Percentiles rank a stretch among this genome's conserved stretches.
These are phyloP conservation scores for Cladosporium sp. DNA, from an alignment of 2,329 filamentous ascomycete genomes.

Conservation along the genomic window DNA sequence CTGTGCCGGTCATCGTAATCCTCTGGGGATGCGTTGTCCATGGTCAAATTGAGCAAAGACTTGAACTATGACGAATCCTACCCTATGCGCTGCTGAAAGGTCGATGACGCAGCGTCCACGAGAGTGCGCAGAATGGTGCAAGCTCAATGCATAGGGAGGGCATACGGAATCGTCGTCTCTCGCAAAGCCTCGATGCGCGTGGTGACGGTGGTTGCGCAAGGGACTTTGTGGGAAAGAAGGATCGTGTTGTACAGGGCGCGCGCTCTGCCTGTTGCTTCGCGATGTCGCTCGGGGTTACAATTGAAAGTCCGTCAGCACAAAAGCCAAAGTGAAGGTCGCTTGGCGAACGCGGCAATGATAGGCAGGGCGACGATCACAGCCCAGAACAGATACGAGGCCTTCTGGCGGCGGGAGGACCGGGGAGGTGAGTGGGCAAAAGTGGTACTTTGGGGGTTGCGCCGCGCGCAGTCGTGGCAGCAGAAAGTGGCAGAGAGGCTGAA, in stretches of 20 bases:
- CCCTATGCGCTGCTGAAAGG: conserved; percentile 6
- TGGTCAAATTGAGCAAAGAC: conserved; percentile 13
- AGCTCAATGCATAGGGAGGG: no score
- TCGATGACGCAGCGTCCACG: neutral
- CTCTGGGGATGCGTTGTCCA: conserved; percentile 28
- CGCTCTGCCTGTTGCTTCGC: neutral
- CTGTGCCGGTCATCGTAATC: conserved; percentile 27
- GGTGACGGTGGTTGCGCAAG: neutral
- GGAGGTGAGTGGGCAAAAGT: neutral
- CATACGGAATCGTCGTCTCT: no score
- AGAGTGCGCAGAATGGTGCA: neutral
- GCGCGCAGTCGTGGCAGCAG: conserved; percentile 2
- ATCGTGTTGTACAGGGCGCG: neutral
- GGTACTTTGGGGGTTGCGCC: neutral
- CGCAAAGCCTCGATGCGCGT: neutral
- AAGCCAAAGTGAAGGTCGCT: conserved; percentile 7
- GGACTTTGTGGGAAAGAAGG: neutral
- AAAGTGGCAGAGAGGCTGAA: neutral
- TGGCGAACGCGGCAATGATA: conserved; percentile 7
- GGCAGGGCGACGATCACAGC: conserved; percentile 2
- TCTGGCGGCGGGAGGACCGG: neutral
- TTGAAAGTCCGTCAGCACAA: conserved; percentile 11
- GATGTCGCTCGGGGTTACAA: conserved; percentile 11
- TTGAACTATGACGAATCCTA: conserved; percentile 1
- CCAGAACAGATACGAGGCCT: neutral